Evolutionary conservation across 306 rosid genomes (phyloP), one percentile per base, ranked within the genome.

Genomic region (Cicer pinnatifidum): DNA sequence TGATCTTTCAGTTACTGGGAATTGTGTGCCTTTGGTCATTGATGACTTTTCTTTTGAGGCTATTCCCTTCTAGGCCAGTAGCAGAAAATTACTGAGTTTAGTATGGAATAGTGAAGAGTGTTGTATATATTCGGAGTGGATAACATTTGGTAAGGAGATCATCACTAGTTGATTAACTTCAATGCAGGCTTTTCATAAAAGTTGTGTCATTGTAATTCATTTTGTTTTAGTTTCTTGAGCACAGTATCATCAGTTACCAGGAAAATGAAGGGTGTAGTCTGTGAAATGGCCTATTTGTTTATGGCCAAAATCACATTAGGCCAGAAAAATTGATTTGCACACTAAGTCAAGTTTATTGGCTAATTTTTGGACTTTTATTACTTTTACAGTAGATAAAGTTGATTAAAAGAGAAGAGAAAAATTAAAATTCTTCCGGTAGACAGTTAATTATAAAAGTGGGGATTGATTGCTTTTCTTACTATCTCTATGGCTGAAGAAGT

Each of bases 61-160:
- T 94, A 16, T 94, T 94, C 75, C 98, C 98, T 73, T 89, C 98
- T 47, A 84, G 97, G 73, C 94, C 92, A 9, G 96, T 91, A 17
- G 96, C 85, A 46, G 94, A 91, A 77, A 88, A 89, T 28, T 94
- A 94, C 89, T 94, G 85, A 88, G 73, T 40, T 58, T 66, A 11
- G 50, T 3, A 9, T 23, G 62, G 41, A 65, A 44, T 56, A 11
- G 68, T 64, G 73, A 75, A 45, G 35, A 69, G 68, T 72, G 56
- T 81, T 81, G 77, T 76, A 75, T 46, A 72, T 75, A 70, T 37
- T 69, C 37, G 40, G 54, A 37, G 67, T 37, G 11, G 40, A 45
- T 58, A 46, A 15, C 10, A 37, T 53, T 53, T 53, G 45, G 54
- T 65, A 43, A 67, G 62, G 46, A 33, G 19, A 3, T 33, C 66